Percentiles rank a stretch among this genome's conserved stretches.
Evolutionary conservation across 2,329 filamentous ascomycete genomes (phyloP).

Genomic region (Alternaria hordeiaustralica): DNA sequence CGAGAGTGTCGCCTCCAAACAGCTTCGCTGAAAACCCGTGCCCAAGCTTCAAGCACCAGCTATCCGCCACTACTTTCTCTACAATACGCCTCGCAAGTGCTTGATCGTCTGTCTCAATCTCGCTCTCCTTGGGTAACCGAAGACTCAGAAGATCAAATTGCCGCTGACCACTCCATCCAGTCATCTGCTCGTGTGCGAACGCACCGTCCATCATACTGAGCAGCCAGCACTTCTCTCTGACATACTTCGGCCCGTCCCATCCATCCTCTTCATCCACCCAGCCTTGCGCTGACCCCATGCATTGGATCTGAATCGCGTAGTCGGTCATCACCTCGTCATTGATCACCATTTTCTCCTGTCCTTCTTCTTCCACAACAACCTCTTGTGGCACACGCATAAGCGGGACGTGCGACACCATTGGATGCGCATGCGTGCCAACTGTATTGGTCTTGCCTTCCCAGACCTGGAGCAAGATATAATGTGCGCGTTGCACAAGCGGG

Average conservation of each 20-base stretch:
- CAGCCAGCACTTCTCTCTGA: constrained; percentile 43
- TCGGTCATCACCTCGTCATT: constrained; percentile 58
- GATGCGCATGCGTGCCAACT: constrained; percentile 56
- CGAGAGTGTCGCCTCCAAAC: constrained; percentile 56
- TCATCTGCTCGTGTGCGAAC: constrained; percentile 54
- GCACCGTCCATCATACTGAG: constrained; percentile 28
- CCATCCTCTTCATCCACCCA: constrained; percentile 58
- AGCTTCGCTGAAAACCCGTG: constrained; percentile 62
- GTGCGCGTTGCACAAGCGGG: constrained; percentile 56
- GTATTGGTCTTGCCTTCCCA: constrained; percentile 54
- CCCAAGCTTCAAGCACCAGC: constrained; percentile 64
- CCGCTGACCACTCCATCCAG: constrained; percentile 57
- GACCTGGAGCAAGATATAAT: constrained; percentile 59
- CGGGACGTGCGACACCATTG: constrained; percentile 58
- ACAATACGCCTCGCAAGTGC: constrained; percentile 58
- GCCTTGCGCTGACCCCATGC: constrained; percentile 59
- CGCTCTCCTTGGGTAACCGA: constrained; percentile 46
- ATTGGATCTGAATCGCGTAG: constrained; percentile 65
- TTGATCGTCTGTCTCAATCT: constrained; percentile 56
- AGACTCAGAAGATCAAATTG: constrained; percentile 61
- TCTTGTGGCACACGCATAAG: constrained; percentile 53
- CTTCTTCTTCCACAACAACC: constrained; percentile 43
- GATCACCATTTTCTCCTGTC: constrained; percentile 35
- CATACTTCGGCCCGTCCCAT: constrained; percentile 64
- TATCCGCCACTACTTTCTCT: constrained; percentile 56